Evolutionary conservation across 2,329 filamentous ascomycete genomes (phyloP), one percentile per base, ranked within the genome.

Genomic region (Ceratocystis harringtonii): DNA sequence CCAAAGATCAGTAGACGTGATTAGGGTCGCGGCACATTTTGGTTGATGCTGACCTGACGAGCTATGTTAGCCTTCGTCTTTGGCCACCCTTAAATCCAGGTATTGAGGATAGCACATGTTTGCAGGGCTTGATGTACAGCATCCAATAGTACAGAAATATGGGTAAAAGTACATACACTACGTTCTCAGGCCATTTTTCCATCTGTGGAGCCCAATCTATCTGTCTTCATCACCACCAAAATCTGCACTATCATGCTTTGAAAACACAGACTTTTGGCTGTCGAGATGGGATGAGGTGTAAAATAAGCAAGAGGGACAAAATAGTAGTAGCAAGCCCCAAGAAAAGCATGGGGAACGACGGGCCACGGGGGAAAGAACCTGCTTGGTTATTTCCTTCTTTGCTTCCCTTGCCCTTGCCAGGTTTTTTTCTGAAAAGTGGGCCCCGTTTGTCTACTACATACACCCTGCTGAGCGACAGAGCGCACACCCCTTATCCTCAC

Each of bases 191-290:
- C 28, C 55, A n/a, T 36, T 32, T 10, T 8, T 19, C 55, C 32
- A n/a, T 58, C 28, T 32, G 55, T 10, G 8, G 7, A 32, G 30
- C 15, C 12, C 3, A 58, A 36, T 32, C 1, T n/a, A 1, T 0
- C 5, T 6, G 8, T 45, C 2, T 19, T 32, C 36, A 17, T 32
- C 1, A n/a, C 5, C 28, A 0, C n/a, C 22, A 17, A 10, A 22
- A 43, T 25, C 36, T 8, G 61, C 43, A 62, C 41, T 48, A 62
- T 48, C 30, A 30, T 15, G 36, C 61, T 58, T 43, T 22, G 41
- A 62, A 62, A 62, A 62, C 43, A 50, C 28, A 15, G 61, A n/a
- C 43, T 48, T 62, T 62, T 62, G 43, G 61, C 61, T 48, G 61
- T 45, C 43, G 43, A 8, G 61, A 62, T 62, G 61, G 41, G 61